These are phyloP conservation scores for Beauveria pseudobassiana DNA, from an alignment of 2,329 filamentous ascomycete genomes.

Conservation along the genomic window DNA sequence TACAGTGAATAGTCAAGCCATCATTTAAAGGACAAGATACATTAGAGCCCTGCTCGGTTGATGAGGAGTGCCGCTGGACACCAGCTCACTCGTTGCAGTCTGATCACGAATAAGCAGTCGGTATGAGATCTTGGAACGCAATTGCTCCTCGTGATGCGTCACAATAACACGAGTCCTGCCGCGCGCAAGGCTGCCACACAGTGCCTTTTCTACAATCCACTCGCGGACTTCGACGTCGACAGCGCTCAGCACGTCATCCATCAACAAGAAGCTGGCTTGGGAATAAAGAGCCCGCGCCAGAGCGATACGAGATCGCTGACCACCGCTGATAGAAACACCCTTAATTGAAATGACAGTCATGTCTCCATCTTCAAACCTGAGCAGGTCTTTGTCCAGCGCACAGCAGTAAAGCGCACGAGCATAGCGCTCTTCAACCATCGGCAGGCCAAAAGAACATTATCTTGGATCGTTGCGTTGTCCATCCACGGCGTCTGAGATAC, in stretches of 20 bases:
- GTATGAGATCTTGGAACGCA: not conserved
- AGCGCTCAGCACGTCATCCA: slow-evolving; percentile 71
- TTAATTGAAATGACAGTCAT: slow-evolving; percentile 47
- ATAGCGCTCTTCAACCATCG: slow-evolving; percentile 27
- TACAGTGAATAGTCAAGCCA: not conserved
- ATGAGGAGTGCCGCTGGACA: not conserved
- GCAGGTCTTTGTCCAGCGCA: slow-evolving; percentile 62
- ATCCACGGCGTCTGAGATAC: slow-evolving; percentile 67
- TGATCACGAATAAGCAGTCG: not conserved
- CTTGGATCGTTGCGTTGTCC: slow-evolving; percentile 63
- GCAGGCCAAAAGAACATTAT: slow-evolving; percentile 69
- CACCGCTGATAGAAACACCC: slow-evolving; percentile 12
- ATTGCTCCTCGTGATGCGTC: not conserved
- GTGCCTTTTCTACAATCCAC: slow-evolving; percentile 59
- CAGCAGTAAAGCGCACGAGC: slow-evolving; percentile 37
- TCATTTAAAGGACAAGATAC: not conserved
- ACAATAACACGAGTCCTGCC: not conserved
- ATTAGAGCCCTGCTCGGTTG: not conserved
- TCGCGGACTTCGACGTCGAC: slow-evolving; percentile 65
- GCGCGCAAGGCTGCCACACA: not conserved
- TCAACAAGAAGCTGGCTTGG: slow-evolving; percentile 27
- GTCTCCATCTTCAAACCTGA: slow-evolving; percentile 62
- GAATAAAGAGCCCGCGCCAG: slow-evolving; percentile 19
- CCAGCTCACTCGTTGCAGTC: not conserved
- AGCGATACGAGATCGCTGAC: slow-evolving; percentile 16